Conservation (phyloP, 768 basidiomycete genomes). For the Russula olivacea region DNA sequence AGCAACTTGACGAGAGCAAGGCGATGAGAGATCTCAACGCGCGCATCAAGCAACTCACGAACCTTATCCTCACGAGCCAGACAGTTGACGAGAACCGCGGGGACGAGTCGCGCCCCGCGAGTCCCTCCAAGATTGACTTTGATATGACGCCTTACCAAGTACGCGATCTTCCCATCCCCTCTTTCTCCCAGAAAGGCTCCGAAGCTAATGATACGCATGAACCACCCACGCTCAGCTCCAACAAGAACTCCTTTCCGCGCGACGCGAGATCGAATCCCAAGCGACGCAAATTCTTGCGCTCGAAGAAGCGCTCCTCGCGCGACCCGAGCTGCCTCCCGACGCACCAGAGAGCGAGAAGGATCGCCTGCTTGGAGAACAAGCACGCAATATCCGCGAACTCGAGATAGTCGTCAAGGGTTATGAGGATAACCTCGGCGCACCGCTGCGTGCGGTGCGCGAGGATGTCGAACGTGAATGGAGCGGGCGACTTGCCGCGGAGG, state of each 20-base stretch:
- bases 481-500: constrained; percentile 53
- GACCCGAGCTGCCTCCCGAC: constrained; percentile 58
- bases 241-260: constrained; percentile 78
- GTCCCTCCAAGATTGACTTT: constrained; percentile 86
- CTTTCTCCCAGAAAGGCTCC: background rate
- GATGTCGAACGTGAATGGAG: constrained; percentile 74
- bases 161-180: constrained; percentile 20
- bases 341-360: constrained; percentile 73
- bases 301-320: constrained; percentile 66
- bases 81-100: constrained; percentile 65
- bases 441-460: constrained; percentile 56
- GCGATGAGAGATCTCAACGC: constrained; percentile 79
- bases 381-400: constrained; percentile 69
- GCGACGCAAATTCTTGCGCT: constrained; percentile 78
- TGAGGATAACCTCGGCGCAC: constrained; percentile 68
- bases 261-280: constrained; percentile 74
- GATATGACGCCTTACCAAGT: constrained; percentile 86
- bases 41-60: constrained; percentile 77
- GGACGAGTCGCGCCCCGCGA: constrained; percentile 68
- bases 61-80: constrained; percentile 79
- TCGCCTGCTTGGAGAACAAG: constrained; percentile 63
- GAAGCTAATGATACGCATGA: background rate
- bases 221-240: constrained; percentile 50
- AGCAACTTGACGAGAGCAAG: constrained; percentile 82
- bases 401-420: constrained; percentile 67